Percentiles rank a stretch among this genome's conserved stretches.
Evolutionary conservation across 2,329 filamentous ascomycete genomes (phyloP).

Genomic region (Apiospora pterosperma): DNA sequence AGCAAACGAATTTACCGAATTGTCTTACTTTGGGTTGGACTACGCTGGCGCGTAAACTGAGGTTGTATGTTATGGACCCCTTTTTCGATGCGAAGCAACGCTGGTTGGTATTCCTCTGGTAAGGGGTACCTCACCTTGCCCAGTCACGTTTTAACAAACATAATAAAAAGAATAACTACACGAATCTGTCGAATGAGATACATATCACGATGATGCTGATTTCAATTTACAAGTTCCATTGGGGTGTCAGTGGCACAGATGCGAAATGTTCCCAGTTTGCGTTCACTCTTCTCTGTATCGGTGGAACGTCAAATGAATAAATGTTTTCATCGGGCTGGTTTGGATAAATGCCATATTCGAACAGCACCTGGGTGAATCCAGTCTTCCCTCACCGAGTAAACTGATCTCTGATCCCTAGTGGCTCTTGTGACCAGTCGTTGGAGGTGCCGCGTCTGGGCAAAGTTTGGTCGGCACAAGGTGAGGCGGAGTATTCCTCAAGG

Average conservation of each 20-base stretch:
- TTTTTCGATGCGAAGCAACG: neutral
- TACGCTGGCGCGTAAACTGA: neutral
- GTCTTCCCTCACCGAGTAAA: neutral
- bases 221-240: neutral
- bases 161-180: neutral
- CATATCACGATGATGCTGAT: neutral
- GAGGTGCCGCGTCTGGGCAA: neutral
- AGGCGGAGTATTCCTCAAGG: neutral
- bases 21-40: neutral
- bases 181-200: too few species aligned
- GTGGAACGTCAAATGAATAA: neutral
- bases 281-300: neutral
- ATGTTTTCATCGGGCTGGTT: neutral
- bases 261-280: neutral
- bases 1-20: neutral
- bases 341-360: neutral
- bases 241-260: neutral
- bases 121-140: neutral
- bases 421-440: neutral
- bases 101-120: neutral
- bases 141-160: neutral
- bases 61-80: neutral
- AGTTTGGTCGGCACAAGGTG: neutral
- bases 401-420: neutral
- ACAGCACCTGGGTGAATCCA: neutral